Evolutionary conservation across 306 rosid genomes (phyloP).

Genomic region (Cicer bijugum): DNA sequence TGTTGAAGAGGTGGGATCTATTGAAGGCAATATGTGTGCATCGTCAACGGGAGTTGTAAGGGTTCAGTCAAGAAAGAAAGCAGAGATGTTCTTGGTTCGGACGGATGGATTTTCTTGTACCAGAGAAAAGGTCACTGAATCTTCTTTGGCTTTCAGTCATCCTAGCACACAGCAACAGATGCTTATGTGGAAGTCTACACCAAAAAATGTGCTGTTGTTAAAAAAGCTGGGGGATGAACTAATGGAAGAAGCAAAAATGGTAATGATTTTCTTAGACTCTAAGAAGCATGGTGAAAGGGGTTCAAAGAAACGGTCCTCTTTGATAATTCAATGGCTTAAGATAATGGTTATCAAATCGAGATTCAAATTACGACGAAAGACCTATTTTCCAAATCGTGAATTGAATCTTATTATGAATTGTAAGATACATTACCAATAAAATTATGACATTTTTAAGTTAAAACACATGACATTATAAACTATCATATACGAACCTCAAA

Average conservation of each 20-base stretch:
- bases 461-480: no score
- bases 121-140: constrained; percentile 96
- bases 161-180: constrained; percentile 99
- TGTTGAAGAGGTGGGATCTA: constrained; percentile 57
- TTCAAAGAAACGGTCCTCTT: constrained; percentile 12
- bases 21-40: constrained; percentile 94
- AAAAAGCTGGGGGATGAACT: constrained; percentile 92
- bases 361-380: no score
- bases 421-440: no score
- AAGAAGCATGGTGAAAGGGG: neutral
- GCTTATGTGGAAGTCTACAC: constrained; percentile 99
- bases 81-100: constrained; percentile 96
- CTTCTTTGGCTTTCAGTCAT: constrained; percentile 95
- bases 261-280: constrained; percentile 40
- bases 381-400: no score
- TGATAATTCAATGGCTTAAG: constrained; percentile 13
- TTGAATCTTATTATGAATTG: no score
- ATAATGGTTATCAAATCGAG: no score
- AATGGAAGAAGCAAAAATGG: constrained; percentile 98
- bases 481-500: no score
- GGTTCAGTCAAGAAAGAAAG: constrained; percentile 96
- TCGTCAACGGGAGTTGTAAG: constrained; percentile 98
- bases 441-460: no score
- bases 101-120: constrained; percentile 97
- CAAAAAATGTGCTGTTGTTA: constrained; percentile 85